These are phyloP conservation scores for Leccinellum albellum DNA, from an alignment of 768 basidiomycete genomes.

Conservation along the genomic window DNA sequence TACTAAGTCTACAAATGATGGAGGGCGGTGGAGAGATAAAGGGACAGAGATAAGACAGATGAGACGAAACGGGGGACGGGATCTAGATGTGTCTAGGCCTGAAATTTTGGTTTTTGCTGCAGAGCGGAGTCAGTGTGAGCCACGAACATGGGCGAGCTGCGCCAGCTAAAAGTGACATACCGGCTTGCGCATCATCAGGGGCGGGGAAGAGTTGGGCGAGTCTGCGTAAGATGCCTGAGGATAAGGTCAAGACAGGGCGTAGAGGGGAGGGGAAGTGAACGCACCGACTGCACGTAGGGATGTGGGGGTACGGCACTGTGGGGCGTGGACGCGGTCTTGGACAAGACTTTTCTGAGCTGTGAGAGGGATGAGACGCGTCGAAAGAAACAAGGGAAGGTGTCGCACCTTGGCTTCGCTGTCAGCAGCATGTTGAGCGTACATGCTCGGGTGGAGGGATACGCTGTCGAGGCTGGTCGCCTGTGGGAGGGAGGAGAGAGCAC, in stretches of 20 bases:
- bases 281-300: slow-evolving; percentile 37
- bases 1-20: slow-evolving; percentile 23
- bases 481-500: slow-evolving; percentile 62
- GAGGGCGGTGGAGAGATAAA: slow-evolving; percentile 10
- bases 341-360: slow-evolving; percentile 63
- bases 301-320: slow-evolving; percentile 33
- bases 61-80: neutral
- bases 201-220: slow-evolving; percentile 38
- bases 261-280: slow-evolving; percentile 10
- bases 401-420: slow-evolving; percentile 76
- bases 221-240: slow-evolving; percentile 36
- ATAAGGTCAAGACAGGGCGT: slow-evolving; percentile 6
- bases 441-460: slow-evolving; percentile 62
- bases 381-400: neutral
- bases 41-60: neutral
- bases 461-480: slow-evolving; percentile 67
- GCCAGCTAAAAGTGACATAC: slow-evolving; percentile 26
- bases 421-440: slow-evolving; percentile 64
- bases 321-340: slow-evolving; percentile 41
- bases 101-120: slow-evolving; percentile 35
- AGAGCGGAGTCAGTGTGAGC: neutral
- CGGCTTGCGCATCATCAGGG: slow-evolving; percentile 57
- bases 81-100: slow-evolving; percentile 22
- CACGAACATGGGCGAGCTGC: neutral
- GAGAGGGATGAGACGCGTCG: slow-evolving; percentile 7